phyloP scores from a whole-genome alignment of 768 basidiomycete genomes.

The Macrolepiota fuliginosa region DNA sequence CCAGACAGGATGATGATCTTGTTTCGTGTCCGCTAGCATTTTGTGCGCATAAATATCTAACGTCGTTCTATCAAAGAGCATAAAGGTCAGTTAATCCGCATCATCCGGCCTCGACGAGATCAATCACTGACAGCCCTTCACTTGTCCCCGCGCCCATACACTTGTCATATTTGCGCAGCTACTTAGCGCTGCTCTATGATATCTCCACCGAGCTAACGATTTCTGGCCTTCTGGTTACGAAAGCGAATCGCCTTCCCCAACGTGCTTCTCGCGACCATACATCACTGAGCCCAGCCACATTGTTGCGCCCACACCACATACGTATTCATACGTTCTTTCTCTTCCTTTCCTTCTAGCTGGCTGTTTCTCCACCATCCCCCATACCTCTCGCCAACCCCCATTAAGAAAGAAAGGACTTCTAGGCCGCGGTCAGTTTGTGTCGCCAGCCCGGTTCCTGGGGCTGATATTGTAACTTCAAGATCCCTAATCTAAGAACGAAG shows the following conservation, averaged over 20 bases:
- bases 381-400: not conserved
- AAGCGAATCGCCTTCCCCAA: constrained; percentile 10
- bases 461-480: not conserved
- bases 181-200: not conserved
- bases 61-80: not conserved
- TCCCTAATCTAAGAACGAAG: not conserved
- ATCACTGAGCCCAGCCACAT: constrained; percentile 1
- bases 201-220: not conserved
- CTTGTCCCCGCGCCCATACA: too few species aligned
- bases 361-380: not conserved
- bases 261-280: constrained; percentile 13
- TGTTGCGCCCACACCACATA: constrained; percentile 6
- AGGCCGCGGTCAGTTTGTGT: too few species aligned
- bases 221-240: not conserved
- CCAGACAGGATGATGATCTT: not conserved
- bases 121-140: not conserved
- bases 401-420: too few species aligned
- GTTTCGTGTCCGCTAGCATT: not conserved
- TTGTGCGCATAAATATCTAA: too few species aligned
- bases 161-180: not conserved
- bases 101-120: not conserved
- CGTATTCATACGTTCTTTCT: not conserved
- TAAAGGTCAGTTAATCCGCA: not conserved
- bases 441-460: too few species aligned
- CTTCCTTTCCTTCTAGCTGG: not conserved